Evolutionary conservation across 169 alveolate genomes (phyloP).

Genomic region (Babesia ovata): DNA sequence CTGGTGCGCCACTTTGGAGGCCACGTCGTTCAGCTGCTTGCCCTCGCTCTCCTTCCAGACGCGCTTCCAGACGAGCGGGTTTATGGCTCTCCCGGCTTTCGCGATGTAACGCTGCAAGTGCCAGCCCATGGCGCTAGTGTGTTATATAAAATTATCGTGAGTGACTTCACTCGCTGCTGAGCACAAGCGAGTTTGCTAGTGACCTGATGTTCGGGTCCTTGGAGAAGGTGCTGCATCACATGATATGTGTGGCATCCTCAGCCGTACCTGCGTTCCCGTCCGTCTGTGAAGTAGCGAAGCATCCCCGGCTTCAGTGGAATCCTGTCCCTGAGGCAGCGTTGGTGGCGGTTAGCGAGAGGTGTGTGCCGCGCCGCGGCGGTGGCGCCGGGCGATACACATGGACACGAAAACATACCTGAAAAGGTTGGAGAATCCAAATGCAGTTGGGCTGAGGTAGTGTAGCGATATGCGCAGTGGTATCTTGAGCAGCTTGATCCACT

Average conservation of each 20-base stretch:
- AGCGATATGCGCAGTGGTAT: slow-evolving; percentile 48
- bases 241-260: background rate
- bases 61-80: slow-evolving; percentile 76
- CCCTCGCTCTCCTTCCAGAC: slow-evolving; percentile 72
- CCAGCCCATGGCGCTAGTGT: slow-evolving; percentile 70
- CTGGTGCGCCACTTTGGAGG: slow-evolving; percentile 61
- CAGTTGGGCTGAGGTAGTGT: slow-evolving; percentile 55
- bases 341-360: background rate
- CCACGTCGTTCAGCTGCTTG: slow-evolving; percentile 71
- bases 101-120: slow-evolving; percentile 78
- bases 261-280: slow-evolving; percentile 12
- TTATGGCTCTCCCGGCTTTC: slow-evolving; percentile 77
- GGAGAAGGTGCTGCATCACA: slow-evolving; percentile 13
- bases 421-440: slow-evolving; percentile 63
- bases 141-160: background rate
- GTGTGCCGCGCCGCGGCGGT: background rate
- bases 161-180: background rate
- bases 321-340: slow-evolving; percentile 12
- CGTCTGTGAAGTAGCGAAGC: slow-evolving; percentile 32
- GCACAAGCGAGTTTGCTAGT: slow-evolving; percentile 22
- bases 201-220: slow-evolving; percentile 5
- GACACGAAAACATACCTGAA: slow-evolving; percentile 46
- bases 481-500: slow-evolving; percentile 18
- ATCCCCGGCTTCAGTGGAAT: slow-evolving; percentile 38
- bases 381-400: background rate